These are phyloP conservation scores for Botryotinia globosa DNA, from an alignment of 2,329 filamentous ascomycete species.

Conservation along the genomic window DNA sequence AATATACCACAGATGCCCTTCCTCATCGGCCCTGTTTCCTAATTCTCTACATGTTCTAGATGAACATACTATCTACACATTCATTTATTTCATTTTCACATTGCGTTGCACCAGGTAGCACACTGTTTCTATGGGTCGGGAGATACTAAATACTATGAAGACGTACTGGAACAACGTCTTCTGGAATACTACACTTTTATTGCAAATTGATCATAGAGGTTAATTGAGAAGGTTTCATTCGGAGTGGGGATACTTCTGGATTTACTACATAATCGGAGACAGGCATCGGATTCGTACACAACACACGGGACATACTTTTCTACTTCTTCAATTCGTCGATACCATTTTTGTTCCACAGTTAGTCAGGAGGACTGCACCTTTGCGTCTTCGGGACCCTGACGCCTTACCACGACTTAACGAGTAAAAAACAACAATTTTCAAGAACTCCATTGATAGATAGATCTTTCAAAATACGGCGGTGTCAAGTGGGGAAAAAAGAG, in stretches of 20 bases:
- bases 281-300: constrained; percentile 15
- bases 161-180: not conserved
- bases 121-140: not conserved
- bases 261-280: constrained; percentile 20
- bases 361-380: not conserved
- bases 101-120: not conserved
- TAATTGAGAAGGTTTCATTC: constrained; percentile 13
- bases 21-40: not conserved
- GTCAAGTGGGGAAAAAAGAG: constrained; percentile 24
- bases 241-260: constrained; percentile 13
- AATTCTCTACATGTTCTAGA: constrained; percentile 12
- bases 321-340: constrained; percentile 14
- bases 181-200: constrained; percentile 1
- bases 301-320: constrained; percentile 18
- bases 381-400: not conserved
- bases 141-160: constrained; percentile 5
- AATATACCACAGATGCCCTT: constrained; percentile 17
- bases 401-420: constrained; percentile 20
- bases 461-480: constrained; percentile 23
- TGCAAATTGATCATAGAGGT: constrained; percentile 19
- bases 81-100: constrained; percentile 6
- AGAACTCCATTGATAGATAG: constrained; percentile 19
- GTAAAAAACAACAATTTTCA: constrained; percentile 7
- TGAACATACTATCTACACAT: constrained; percentile 8
- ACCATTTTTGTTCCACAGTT: constrained; percentile 11